Evolutionary conservation across 805 yeast genomes (phyloP).

Genomic region (Saturnispora mendoncae): DNA sequence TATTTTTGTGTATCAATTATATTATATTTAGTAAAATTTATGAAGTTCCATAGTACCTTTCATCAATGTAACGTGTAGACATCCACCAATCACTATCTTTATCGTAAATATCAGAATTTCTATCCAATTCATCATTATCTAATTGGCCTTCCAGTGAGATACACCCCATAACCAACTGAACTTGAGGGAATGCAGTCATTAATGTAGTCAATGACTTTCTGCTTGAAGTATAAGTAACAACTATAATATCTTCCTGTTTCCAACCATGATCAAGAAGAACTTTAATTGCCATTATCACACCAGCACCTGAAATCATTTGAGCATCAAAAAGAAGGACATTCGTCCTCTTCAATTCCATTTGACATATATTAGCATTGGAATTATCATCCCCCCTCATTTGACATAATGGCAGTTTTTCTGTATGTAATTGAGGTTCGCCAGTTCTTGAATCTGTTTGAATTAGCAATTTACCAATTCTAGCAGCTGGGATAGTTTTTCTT

Average conservation of each 20-base stretch:
- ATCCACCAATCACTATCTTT: conserved; percentile 44
- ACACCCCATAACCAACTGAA: conserved; percentile 62
- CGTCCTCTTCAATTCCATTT: background rate
- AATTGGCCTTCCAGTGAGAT: conserved; percentile 24
- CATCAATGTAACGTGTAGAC: conserved; percentile 61
- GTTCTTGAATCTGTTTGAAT: conserved; percentile 84
- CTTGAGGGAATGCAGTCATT: conserved; percentile 60
- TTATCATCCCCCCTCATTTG: conserved; percentile 14
- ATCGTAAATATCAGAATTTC: conserved; percentile 2
- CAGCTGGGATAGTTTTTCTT: conserved; percentile 66
- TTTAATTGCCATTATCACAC: conserved; percentile 88
- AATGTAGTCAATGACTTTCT: conserved; percentile 71
- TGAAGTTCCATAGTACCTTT: conserved; percentile 66
- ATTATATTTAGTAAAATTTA: conserved; percentile 5
- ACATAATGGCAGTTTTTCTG: conserved; percentile 55
- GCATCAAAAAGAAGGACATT: conserved; percentile 69
- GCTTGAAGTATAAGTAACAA: conserved; percentile 67
- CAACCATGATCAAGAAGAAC: conserved; percentile 79
- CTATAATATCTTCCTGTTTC: conserved; percentile 47
- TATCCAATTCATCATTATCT: conserved; percentile 24
- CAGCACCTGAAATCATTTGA: conserved; percentile 87
- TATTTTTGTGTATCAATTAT: background rate
- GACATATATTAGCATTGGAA: background rate
- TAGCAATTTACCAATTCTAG: conserved; percentile 70
- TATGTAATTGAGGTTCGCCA: conserved; percentile 90